Percentiles rank a stretch among this genome's conserved stretches.
phyloP scores from a whole-genome alignment of 345 rosid species.

The Rhodomyrtus tomentosa region DNA sequence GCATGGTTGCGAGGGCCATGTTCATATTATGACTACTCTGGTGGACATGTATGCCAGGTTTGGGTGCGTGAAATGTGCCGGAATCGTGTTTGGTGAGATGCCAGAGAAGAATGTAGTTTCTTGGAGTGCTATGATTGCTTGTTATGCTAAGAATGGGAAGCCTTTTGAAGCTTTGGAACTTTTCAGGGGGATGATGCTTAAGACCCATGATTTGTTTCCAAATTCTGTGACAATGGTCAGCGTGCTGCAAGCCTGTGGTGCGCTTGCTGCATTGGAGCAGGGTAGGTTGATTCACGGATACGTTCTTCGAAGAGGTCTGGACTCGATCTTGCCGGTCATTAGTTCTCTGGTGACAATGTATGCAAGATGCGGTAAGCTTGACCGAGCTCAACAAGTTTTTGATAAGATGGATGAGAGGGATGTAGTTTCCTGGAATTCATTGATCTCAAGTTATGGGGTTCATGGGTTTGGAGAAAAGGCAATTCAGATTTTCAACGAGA shows the following conservation, averaged over 20 bases:
- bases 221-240: conserved; percentile 85
- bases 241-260: conserved; percentile 91
- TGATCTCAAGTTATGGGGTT: conserved; percentile 74
- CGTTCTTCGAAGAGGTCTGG: conserved; percentile 57
- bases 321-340: conserved; percentile 64
- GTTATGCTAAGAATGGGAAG: conserved; percentile 56
- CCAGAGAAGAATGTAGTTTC: conserved; percentile 61
- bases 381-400: conserved; percentile 54
- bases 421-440: conserved; percentile 80
- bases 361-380: conserved; percentile 69
- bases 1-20: conserved; percentile 44
- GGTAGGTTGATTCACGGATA: conserved; percentile 80
- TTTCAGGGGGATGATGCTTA: conserved; percentile 53
- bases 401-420: conserved; percentile 55
- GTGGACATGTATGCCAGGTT: conserved; percentile 80
- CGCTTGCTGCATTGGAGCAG: conserved; percentile 70
- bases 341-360: conserved; percentile 79
- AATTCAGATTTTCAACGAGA: conserved; percentile 46
- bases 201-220: conserved; percentile 33
- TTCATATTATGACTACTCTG: conserved; percentile 80
- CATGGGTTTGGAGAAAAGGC: conserved; percentile 78
- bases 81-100: conserved; percentile 53
- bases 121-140: conserved; percentile 90
- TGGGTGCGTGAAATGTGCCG: conserved; percentile 43
- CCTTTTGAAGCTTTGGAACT: conserved; percentile 56